Evolutionary conservation across 2,329 filamentous ascomycete genomes (phyloP).

Genomic region (Aspergillus arachidicola): DNA sequence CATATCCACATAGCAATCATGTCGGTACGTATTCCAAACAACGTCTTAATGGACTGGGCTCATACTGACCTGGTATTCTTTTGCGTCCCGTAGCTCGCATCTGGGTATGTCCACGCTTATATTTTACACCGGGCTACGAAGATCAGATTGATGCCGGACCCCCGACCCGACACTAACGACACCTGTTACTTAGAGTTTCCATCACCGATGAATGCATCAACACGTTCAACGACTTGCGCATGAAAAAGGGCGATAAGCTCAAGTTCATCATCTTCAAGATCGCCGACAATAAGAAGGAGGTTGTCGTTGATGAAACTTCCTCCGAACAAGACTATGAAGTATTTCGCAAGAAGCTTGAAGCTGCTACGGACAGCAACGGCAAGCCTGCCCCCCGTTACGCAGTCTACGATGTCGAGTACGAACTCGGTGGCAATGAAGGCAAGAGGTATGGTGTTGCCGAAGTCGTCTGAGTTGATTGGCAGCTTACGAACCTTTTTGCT

Average conservation of each 20-base stretch:
- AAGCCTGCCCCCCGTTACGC: slow-evolving; percentile 52
- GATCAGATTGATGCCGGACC: not conserved
- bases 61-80: slow-evolving; percentile 14
- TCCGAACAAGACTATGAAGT: slow-evolving; percentile 50
- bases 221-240: slow-evolving; percentile 51
- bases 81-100: slow-evolving; percentile 33
- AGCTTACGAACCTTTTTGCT: slow-evolving; percentile 21
- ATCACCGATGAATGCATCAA: slow-evolving; percentile 51
- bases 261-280: slow-evolving; percentile 59
- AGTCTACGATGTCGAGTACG: slow-evolving; percentile 54
- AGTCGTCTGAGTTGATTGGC: not conserved
- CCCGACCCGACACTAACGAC: not conserved
- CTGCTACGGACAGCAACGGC: slow-evolving; percentile 46
- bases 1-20: slow-evolving; percentile 32
- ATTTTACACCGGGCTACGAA: slow-evolving; percentile 5
- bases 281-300: slow-evolving; percentile 52
- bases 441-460: slow-evolving; percentile 42
- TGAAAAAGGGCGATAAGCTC: slow-evolving; percentile 36
- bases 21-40: slow-evolving; percentile 33
- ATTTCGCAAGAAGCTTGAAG: slow-evolving; percentile 50
- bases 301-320: slow-evolving; percentile 51
- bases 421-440: slow-evolving; percentile 51
- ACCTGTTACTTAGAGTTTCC: slow-evolving; percentile 40
- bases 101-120: slow-evolving; percentile 32
- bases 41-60: not conserved